These are phyloP conservation scores for Beauveria scarabaeidicola DNA, from an alignment of 2,329 filamentous ascomycete genomes.

Conservation along the genomic window DNA sequence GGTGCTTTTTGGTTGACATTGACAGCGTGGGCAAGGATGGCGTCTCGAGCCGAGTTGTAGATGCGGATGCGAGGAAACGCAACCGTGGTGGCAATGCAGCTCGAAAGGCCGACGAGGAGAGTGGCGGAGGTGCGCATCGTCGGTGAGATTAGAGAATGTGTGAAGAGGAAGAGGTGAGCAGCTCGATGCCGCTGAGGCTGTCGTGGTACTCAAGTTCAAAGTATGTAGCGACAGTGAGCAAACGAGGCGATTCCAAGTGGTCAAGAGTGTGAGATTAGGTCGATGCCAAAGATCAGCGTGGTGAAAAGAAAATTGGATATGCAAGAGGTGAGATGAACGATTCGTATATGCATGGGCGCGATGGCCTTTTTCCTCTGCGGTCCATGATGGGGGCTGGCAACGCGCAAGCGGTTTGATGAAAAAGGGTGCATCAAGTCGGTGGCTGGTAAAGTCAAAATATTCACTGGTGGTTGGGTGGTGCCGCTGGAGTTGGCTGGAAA, in stretches of 20 bases:
- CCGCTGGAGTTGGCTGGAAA: not conserved
- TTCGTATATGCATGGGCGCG: constrained; percentile 1
- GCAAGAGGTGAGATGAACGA: not conserved
- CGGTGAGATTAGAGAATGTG: not conserved
- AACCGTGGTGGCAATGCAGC: constrained; percentile 17
- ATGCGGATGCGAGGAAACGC: constrained; percentile 22
- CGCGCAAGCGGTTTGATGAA: not conserved
- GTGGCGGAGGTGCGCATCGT: constrained; percentile 24
- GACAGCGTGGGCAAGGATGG: not conserved
- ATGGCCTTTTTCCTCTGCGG: constrained; percentile 6
- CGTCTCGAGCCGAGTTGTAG: constrained; percentile 12
- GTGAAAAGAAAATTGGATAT: not conserved
- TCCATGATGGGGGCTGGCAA: not conserved
- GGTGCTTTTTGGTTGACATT: constrained; percentile 18
- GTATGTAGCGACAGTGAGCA: not conserved
- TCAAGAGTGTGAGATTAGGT: not conserved
- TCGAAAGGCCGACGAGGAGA: constrained; percentile 23
- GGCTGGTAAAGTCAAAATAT: constrained; percentile 3
- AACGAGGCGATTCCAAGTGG: not conserved
- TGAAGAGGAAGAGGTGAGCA: not conserved
- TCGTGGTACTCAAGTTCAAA: not conserved
- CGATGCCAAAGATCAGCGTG: not conserved
- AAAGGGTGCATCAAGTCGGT: not conserved
- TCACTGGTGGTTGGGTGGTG: constrained; percentile 5
- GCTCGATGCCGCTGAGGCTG: not conserved